Base-by-base conservation (phyloP, 2,329 filamentous ascomycete genomes). In the Epichloe sp. region DNA sequence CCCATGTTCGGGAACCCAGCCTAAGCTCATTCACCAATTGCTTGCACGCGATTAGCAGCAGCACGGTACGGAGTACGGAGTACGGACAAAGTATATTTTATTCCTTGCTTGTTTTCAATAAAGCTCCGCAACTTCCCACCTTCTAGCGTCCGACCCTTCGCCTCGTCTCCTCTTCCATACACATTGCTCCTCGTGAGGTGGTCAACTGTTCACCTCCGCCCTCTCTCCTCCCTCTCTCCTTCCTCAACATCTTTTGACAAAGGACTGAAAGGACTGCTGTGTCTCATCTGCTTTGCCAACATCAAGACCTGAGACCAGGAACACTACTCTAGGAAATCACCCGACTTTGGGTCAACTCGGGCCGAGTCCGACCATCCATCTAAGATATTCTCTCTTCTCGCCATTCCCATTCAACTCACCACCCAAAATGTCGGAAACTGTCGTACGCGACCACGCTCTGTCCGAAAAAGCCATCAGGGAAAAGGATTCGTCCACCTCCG, bases 401-500 rank as follows among this genome's bases (percentile, higher is more conserved):
- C 21, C 23, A 14, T 44, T 35, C 35, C 3, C 11, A 11, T 19
- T 21, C 1, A 34, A 41, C 35, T 21, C n/a, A 14, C 36, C 14
- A 12, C 3, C 17, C 44, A 51, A 34, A 43, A 54, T 54, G 53
- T 42, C 50, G 31, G 47, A 46, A 31, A 35, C 53, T 6, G 42
- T 53, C 41, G 36, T 36, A 3, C 51, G 51, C 44, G 51, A 54
- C 43, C 50, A 52, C 36, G 51, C 50, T 7, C n/a, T 48, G 12
- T 35, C 47, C 17, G 47, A 47, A 36, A 47, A 50, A 36, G 17
- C n/a, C 23, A 45, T 34, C 19, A 42, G 31, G 14, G 48, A 52
- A 45, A 54, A 53, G 35, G 35, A 50, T 12, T 52, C 49, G 15
- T 50, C 53, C 35, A 44, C 36, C 7, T 52, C 53, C 5, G 50